These are phyloP conservation scores for Trichocladium uniseriatum DNA, from an alignment of 495 filamentous ascomycete genomes.

Conservation along the genomic window DNA sequence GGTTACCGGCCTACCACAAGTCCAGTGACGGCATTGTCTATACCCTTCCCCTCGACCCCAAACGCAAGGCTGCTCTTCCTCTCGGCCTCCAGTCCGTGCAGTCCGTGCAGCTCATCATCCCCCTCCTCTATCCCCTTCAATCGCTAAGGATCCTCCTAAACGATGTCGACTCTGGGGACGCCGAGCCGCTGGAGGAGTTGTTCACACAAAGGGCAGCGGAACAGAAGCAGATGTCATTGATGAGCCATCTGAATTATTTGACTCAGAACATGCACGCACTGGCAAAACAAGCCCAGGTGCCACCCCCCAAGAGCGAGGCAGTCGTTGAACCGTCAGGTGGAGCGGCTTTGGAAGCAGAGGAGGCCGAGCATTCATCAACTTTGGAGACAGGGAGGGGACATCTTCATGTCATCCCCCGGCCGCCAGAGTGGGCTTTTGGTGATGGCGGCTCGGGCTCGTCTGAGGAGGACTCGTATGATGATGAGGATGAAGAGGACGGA, in stretches of 20 bases:
- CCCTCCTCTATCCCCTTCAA: slow-evolving; percentile 63
- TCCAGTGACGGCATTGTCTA: slow-evolving; percentile 61
- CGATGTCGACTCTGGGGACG: slow-evolving; percentile 51
- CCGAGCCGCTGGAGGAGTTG: slow-evolving; percentile 50
- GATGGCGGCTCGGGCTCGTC: slow-evolving; percentile 27
- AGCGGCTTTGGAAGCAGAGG: slow-evolving; percentile 17
- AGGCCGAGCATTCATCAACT: slow-evolving; percentile 19
- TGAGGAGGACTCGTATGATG: slow-evolving; percentile 29
- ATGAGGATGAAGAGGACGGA: slow-evolving; percentile 39
- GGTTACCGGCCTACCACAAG: slow-evolving; percentile 58
- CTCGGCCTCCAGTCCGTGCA: slow-evolving; percentile 52
- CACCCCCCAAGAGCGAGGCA: background rate
- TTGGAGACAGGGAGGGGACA: slow-evolving; percentile 48
- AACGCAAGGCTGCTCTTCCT: slow-evolving; percentile 53
- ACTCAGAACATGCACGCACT: slow-evolving; percentile 63
- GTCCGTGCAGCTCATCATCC: slow-evolving; percentile 59
- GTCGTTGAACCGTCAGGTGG: background rate
- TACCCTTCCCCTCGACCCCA: slow-evolving; percentile 63
- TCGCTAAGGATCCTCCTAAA: slow-evolving; percentile 56
- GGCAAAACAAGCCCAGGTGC: slow-evolving; percentile 40
- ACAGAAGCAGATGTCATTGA: slow-evolving; percentile 53
- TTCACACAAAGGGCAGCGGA: slow-evolving; percentile 53
- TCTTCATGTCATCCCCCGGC: slow-evolving; percentile 66
- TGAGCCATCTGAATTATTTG: slow-evolving; percentile 69
- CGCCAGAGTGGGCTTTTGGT: slow-evolving; percentile 65